Percentiles rank a stretch among this genome's conserved stretches.
phyloP scores from a whole-genome alignment of 129 eudicot species.

The Deinandra increscens region DNA sequence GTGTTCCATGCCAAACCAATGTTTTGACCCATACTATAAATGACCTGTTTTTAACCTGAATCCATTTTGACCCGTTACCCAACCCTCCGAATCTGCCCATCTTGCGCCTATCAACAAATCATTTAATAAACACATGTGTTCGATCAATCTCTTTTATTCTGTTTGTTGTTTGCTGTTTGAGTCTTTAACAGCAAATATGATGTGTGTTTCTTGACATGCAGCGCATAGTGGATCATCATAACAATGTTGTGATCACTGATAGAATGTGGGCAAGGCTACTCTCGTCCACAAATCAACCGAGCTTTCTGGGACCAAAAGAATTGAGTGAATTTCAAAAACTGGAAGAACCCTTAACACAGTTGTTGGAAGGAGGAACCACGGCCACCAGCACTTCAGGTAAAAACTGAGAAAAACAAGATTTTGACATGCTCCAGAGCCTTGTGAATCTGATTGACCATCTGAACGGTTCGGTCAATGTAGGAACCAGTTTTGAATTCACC shows the following conservation, averaged over 20 bases:
- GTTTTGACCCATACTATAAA: background rate
- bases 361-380: slow-evolving; percentile 33
- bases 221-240: slow-evolving; percentile 55
- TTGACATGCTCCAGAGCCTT: slow-evolving; percentile 38
- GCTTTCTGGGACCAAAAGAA: slow-evolving; percentile 43
- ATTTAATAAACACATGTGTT: background rate
- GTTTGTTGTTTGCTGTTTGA: background rate
- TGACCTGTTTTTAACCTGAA: background rate
- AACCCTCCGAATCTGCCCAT: too few species aligned
- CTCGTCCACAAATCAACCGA: slow-evolving; percentile 64
- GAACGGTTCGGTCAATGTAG: slow-evolving; percentile 40
- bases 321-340: slow-evolving; percentile 36
- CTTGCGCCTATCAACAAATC: background rate
- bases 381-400: slow-evolving; percentile 33
- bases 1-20: background rate
- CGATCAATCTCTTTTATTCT: background rate
- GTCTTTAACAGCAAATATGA: slow-evolving; percentile 11
- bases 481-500: slow-evolving; percentile 30
- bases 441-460: slow-evolving; percentile 37
- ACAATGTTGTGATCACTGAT: slow-evolving; percentile 56
- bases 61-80: slow-evolving; percentile 1
- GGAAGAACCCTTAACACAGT: slow-evolving; percentile 24
- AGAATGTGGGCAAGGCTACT: slow-evolving; percentile 80
- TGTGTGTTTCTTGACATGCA: slow-evolving; percentile 33
- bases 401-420: slow-evolving; percentile 30